Percentiles rank a stretch among this genome's conserved stretches.
Evolutionary conservation across 108 stramenopile species (phyloP).

Genomic region (Pseudonitzschia multiseries): DNA sequence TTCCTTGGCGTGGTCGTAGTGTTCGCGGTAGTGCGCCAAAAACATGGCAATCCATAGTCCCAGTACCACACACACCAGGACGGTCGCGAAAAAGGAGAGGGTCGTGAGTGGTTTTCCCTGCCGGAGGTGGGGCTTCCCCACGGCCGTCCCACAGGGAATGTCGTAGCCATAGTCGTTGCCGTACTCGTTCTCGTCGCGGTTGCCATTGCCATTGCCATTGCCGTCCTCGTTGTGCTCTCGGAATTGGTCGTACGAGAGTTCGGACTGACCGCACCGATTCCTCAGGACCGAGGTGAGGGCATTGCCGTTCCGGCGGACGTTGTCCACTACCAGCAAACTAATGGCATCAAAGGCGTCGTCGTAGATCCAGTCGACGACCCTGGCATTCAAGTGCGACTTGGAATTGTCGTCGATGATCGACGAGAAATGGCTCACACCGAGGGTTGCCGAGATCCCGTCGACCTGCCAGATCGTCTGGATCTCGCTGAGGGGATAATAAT

Average conservation of each 20-base stretch:
- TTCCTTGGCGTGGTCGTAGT: slow-evolving; percentile 22
- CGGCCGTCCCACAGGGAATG: slow-evolving; percentile 24
- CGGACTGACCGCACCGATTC: slow-evolving; percentile 68
- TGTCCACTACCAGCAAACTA: slow-evolving; percentile 62
- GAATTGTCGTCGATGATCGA: slow-evolving; percentile 69
- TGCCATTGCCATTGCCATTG: background rate
- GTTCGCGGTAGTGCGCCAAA: slow-evolving; percentile 20
- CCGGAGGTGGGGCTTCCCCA: slow-evolving; percentile 21
- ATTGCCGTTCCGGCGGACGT: slow-evolving; percentile 72
- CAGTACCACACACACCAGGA: slow-evolving; percentile 10
- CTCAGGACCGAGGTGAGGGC: slow-evolving; percentile 68
- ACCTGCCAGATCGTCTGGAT: slow-evolving; percentile 84
- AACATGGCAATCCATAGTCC: slow-evolving; percentile 19
- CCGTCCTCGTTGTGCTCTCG: too few species aligned
- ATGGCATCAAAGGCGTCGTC: slow-evolving; percentile 52
- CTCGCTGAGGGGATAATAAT: slow-evolving; percentile 66
- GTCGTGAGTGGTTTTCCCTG: slow-evolving; percentile 25
- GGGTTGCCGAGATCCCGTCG: slow-evolving; percentile 47
- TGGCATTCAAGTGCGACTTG: slow-evolving; percentile 57
- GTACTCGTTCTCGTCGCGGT: background rate
- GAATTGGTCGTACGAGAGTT: slow-evolving; percentile 5
- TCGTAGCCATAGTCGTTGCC: background rate
- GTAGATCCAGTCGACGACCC: slow-evolving; percentile 60
- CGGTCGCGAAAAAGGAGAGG: slow-evolving; percentile 19
- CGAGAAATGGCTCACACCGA: slow-evolving; percentile 55